Conservation (phyloP, 2,329 filamentous ascomycete genomes). For the Cladosporium sp. region DNA sequence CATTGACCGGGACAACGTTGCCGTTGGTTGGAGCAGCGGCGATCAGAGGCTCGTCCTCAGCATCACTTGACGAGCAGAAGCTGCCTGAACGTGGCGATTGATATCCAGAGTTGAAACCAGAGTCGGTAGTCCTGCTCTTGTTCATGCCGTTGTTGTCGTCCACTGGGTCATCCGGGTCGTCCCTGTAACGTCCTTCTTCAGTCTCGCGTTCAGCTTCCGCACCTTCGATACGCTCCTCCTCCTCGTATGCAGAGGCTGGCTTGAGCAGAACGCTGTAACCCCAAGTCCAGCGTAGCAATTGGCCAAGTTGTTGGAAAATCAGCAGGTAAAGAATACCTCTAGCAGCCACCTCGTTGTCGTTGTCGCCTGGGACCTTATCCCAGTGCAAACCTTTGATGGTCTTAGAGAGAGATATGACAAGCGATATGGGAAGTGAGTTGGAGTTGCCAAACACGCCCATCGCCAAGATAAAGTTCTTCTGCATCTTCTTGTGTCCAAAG, state of each 20-base stretch:
- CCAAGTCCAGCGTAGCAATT: constrained; percentile 96
- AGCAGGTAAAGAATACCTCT: constrained; percentile 92
- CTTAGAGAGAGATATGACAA: constrained; percentile 89
- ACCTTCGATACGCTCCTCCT: constrained; percentile 61
- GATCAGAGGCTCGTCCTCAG: constrained; percentile 26
- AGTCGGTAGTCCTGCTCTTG: constrained; percentile 28
- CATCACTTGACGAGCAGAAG: constrained; percentile 22
- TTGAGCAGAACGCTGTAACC: constrained; percentile 93
- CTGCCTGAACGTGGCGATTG: constrained; percentile 38
- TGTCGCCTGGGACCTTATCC: constrained; percentile 86
- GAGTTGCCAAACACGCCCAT: constrained; percentile 99
- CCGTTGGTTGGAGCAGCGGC: constrained; percentile 46
- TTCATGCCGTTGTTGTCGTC: constrained; percentile 34
- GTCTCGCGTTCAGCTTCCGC: constrained; percentile 35
- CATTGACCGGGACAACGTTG: constrained; percentile 39
- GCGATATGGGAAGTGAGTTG: constrained; percentile 93
- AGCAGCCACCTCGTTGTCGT: constrained; percentile 89
- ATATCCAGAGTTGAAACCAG: constrained; percentile 45
- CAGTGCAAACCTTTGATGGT: constrained; percentile 90
- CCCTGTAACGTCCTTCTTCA: constrained; percentile 53
- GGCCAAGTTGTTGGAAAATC: constrained; percentile 96
- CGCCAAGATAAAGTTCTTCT: constrained; percentile 89
- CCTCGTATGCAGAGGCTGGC: constrained; percentile 68
- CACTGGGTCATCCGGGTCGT: constrained; percentile 41
- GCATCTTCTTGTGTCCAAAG: constrained; percentile 63